Evolutionary conservation across 805 yeast species (phyloP).

Genomic region (Yamadazyma takamatsuzukensis): DNA sequence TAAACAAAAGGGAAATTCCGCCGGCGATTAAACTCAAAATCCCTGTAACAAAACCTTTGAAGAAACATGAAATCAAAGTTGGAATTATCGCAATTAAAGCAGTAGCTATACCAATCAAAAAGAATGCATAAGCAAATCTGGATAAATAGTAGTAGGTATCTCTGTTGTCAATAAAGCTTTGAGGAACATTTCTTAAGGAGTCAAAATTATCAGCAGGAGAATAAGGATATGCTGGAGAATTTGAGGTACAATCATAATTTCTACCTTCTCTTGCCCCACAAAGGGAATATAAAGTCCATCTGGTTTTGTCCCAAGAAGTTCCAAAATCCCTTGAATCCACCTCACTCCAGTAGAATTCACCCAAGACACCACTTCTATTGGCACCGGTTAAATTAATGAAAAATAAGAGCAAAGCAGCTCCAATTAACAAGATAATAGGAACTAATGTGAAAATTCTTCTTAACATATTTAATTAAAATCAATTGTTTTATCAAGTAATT

Average conservation of each 20-base stretch:
- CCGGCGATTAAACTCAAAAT: conserved; percentile 10
- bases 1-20: conserved; percentile 37
- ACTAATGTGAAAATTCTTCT: conserved; percentile 20
- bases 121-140: conserved; percentile 62
- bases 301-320: conserved; percentile 11
- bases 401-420: conserved; percentile 19
- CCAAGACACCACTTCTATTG: conserved; percentile 15
- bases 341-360: conserved; percentile 24
- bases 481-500: background rate
- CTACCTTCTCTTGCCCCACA: conserved; percentile 20
- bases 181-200: conserved; percentile 39
- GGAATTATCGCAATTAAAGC: conserved; percentile 47
- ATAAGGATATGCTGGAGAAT: conserved; percentile 27
- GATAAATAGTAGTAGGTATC: conserved; percentile 59
- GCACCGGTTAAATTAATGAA: conserved; percentile 28
- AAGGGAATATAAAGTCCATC: conserved; percentile 27
- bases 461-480: conserved; percentile 7
- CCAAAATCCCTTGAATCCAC: conserved; percentile 13
- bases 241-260: conserved; percentile 16
- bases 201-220: conserved; percentile 27
- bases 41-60: conserved; percentile 10
- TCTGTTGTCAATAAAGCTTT: conserved; percentile 45
- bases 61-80: conserved; percentile 16
- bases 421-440: conserved; percentile 22
- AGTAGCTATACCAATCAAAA: conserved; percentile 58